These are phyloP conservation scores for Dorcoceras hygrometricum DNA, from an alignment of 257 asterid species.

Conservation along the genomic window DNA sequence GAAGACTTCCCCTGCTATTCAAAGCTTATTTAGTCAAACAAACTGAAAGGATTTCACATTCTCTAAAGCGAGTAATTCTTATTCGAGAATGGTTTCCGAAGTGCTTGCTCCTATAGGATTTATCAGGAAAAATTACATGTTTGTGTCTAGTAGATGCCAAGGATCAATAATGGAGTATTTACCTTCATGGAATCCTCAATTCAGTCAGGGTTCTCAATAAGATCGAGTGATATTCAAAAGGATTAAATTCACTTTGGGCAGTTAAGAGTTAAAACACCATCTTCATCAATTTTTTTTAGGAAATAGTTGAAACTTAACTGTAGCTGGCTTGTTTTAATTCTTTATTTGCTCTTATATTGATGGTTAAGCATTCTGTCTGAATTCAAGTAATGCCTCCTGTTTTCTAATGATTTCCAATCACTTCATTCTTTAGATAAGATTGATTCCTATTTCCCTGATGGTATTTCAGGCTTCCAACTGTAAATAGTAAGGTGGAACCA, in stretches of 20 bases:
- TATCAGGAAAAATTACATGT: neutral
- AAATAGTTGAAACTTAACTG: no score
- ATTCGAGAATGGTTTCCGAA: neutral
- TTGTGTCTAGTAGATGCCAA: neutral
- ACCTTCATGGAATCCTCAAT: neutral
- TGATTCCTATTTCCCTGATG: slow-evolving; percentile 12
- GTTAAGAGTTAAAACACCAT: neutral
- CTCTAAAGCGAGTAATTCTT: neutral
- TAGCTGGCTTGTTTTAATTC: neutral
- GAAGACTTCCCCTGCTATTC: neutral
- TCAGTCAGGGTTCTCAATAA: neutral
- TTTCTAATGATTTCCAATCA: neutral
- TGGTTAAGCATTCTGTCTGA: neutral
- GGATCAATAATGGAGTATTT: neutral
- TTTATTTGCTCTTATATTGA: neutral
- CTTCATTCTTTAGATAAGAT: neutral
- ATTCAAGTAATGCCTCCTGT: neutral
- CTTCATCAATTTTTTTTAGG: neutral
- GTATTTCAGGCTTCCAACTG: slow-evolving; percentile 40
- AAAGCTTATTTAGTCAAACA: neutral
- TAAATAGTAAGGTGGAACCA: slow-evolving; percentile 35
- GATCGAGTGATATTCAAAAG: neutral
- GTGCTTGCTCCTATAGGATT: neutral
- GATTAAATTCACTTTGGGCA: neutral
- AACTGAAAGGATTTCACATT: neutral